Evolutionary conservation across 495 filamentous ascomycete species (phyloP), one percentile per base, ranked within the genome.

Genomic region (Neurospora africana): DNA sequence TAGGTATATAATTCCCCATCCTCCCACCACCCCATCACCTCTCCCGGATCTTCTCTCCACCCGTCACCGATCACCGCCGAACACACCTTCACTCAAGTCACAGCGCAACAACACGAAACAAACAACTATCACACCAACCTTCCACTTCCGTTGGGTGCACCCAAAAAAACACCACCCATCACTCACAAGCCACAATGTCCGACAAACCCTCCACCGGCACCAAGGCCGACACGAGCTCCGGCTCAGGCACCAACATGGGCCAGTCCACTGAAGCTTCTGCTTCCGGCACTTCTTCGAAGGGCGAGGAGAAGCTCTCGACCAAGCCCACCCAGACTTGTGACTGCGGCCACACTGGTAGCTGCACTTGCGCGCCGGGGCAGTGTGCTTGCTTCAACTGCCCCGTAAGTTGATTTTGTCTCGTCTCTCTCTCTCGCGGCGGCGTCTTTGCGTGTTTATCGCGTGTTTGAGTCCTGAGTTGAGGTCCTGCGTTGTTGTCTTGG

Each of bases 361-460:
- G 76, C 70, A 72, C 13, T 68, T 78, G 76, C n/a, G 68, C 75
- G 15, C 5, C 68, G 69, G 76, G 76, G 1, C 41, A 75, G 58
- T 78, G 76, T 74, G 74, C 75, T 23, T 78, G 76, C 33, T 36
- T 72, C 8, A 75, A 73, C 43, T 78, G 76, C 74, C 73, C 75
- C 6, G 75, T 75, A 69, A 11, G 37, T 38, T 11, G 9, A 0
- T 3, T 38, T 10, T 11, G 9, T 10, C 9, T 4, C 9, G 8
- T 38, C 9, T 38, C 9, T 11, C 15, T 36, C 33, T n/a, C 19
- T 30, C n/a, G n/a, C n/a, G n/a, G n/a, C 58, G 70, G 53, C 15
- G 35, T 68, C 58, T 33, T 23, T 33, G 53, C 4, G 11, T 23
- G 19, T 39, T n/a, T 30, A 30, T 67, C 40, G 43, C 68, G 37